phyloP scores from a whole-genome alignment of 768 basidiomycete species.

The Russula olivacea region DNA sequence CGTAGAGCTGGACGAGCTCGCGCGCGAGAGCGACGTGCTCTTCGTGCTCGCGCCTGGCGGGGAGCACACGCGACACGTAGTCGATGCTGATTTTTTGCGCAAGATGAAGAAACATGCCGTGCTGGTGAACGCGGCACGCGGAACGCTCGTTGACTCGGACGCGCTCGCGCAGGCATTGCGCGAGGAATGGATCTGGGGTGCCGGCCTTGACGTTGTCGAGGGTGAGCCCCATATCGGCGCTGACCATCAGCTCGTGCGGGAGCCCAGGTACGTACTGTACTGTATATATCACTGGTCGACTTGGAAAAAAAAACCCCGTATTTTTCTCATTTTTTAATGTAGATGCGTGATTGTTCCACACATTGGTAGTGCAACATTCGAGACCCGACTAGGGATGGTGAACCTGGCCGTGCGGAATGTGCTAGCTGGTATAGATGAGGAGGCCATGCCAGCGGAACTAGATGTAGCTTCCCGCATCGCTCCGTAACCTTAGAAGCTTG shows the following conservation, averaged over 20 bases:
- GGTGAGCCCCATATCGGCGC: slow-evolving; percentile 73
- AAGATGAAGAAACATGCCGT: slow-evolving; percentile 84
- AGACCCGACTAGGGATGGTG: slow-evolving; percentile 82
- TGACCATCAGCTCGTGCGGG: slow-evolving; percentile 76
- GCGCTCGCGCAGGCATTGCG: slow-evolving; percentile 77
- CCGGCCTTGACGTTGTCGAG: slow-evolving; percentile 90
- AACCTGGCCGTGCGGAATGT: slow-evolving; percentile 65
- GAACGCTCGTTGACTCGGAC: slow-evolving; percentile 84
- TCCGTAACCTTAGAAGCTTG: not conserved
- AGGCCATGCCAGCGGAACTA: slow-evolving; percentile 51
- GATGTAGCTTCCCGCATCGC: slow-evolving; percentile 23
- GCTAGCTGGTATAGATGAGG: slow-evolving; percentile 48
- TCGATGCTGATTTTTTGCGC: slow-evolving; percentile 63
- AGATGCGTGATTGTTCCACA: slow-evolving; percentile 86
- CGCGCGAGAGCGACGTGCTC: slow-evolving; percentile 73
- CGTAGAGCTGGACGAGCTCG: slow-evolving; percentile 63
- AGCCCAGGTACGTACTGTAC: slow-evolving; percentile 52
- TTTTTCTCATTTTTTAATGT: not conserved
- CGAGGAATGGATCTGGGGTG: slow-evolving; percentile 81
- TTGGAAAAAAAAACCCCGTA: not conserved
- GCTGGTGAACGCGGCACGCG: slow-evolving; percentile 80
- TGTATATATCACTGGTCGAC: not conserved
- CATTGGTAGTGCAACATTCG: slow-evolving; percentile 82
- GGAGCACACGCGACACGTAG: slow-evolving; percentile 58
- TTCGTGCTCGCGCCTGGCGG: slow-evolving; percentile 82